Evolutionary conservation across 2,329 filamentous ascomycete genomes (phyloP), one percentile per base, ranked within the genome.

Genomic region (Scedosporium boydii): DNA sequence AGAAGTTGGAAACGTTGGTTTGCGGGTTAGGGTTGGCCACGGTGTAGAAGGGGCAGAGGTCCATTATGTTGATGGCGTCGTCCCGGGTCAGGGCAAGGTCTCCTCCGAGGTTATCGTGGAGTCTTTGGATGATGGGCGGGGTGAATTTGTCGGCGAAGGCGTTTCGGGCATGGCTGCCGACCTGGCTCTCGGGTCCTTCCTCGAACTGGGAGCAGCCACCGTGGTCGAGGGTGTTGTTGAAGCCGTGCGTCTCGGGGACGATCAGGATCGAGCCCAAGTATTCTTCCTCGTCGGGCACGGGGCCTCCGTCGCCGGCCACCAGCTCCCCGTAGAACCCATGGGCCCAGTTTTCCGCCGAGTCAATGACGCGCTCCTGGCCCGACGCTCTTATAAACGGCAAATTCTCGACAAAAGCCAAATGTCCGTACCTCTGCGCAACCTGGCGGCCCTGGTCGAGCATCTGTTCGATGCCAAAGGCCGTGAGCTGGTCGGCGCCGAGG

Each of bases 161-260:
- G 0, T 71, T 70, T 70, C 88, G 82, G 0, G 83, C 82, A 1
- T 74, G 71, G 26, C 75, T 69, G 18, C 81, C 82, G 4, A 83
- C 73, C 1, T 75, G 71, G 4, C 78, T 78, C 62, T 78, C 74
- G 10, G 78, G 74, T 1, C 84, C 86, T 0, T 81, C 71, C 69
- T 93, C 88, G 68, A 96, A 96, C 0, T 77, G 77, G 3, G 80
- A 80, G 73, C 93, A 97, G 9, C 84, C 78, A 41, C 84, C 82
- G 70, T 93, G 89, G 67, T 87, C 87, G 26, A 97, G 81, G 0
- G 91, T 93, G 74, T 96, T 96, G 76, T 96, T 96, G 67, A 79
- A 80, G 0, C 79, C 82, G 0, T 75, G 65, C 2, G 74, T 80
- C 72, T 96, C 92, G 1, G 86, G 84, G 44, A 96, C 84, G 10